phyloP scores from a whole-genome alignment of 208 protist species.

The Crithidia expoeki region DNA sequence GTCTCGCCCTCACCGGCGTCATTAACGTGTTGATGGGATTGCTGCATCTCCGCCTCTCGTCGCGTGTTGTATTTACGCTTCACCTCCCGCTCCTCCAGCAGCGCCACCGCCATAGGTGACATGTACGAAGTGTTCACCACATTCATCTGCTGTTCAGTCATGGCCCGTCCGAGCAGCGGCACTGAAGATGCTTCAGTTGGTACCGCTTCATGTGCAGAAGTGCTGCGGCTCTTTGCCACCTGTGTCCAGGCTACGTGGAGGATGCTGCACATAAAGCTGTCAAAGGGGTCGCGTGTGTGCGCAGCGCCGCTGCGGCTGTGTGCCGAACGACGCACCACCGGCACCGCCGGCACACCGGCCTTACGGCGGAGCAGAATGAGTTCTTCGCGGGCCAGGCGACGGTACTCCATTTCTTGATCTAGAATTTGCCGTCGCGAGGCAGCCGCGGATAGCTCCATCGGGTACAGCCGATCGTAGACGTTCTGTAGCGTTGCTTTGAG shows the following conservation, averaged over 20 bases:
- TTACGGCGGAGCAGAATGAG: conserved; percentile 43
- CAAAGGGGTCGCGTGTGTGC: conserved; percentile 35
- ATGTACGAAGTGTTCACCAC: conserved; percentile 60
- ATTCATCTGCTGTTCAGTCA: not conserved
- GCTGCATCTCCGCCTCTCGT: conserved; percentile 18
- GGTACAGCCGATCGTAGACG: conserved; percentile 82
- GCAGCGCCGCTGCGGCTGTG: not conserved
- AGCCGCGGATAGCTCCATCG: conserved; percentile 35
- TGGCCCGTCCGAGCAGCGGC: not conserved
- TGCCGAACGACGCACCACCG: conserved; percentile 17
- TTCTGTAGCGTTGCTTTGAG: conserved; percentile 26
- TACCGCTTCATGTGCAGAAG: not conserved
- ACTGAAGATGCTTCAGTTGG: not conserved
- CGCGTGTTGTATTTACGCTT: conserved; percentile 23
- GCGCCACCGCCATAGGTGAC: conserved; percentile 64
- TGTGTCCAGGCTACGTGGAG: conserved; percentile 39
- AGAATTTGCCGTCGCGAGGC: conserved; percentile 27
- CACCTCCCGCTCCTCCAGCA: conserved; percentile 34
- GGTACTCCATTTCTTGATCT: conserved; percentile 46
- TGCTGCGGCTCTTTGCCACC: not conserved
- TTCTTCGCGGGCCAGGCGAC: conserved; percentile 43
- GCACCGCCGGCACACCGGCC: no score
- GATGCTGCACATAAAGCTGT: conserved; percentile 64
- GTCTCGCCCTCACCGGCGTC: not conserved
- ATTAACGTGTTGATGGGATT: conserved; percentile 1